Evolutionary conservation across 768 basidiomycete genomes (phyloP).

Genomic region (Kwoniella dendrophila): DNA sequence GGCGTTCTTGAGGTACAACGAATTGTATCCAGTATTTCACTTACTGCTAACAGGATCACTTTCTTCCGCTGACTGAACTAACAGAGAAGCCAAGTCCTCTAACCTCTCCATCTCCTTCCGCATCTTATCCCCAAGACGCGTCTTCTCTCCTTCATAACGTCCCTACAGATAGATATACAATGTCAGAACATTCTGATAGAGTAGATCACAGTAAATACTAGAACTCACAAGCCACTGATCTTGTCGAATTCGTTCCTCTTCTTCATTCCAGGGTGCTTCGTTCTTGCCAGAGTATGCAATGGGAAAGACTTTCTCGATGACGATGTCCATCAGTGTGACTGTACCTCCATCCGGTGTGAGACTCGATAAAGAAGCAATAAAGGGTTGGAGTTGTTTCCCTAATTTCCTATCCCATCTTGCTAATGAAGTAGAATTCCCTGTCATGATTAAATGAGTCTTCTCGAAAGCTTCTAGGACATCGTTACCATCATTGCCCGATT

Average conservation of each 20-base stretch:
- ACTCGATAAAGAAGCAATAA: slow-evolving; percentile 74
- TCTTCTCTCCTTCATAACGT: slow-evolving; percentile 64
- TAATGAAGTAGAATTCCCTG: slow-evolving; percentile 82
- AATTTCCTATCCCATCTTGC: slow-evolving; percentile 86
- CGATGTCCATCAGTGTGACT: slow-evolving; percentile 72
- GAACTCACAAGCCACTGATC: slow-evolving; percentile 71
- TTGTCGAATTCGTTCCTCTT: slow-evolving; percentile 66
- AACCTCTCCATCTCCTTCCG: slow-evolving; percentile 64
- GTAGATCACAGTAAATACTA: neutral
- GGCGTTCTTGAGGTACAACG: neutral
- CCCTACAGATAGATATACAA: neutral
- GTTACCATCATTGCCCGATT: slow-evolving; percentile 71
- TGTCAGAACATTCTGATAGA: neutral
- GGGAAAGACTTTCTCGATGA: slow-evolving; percentile 72
- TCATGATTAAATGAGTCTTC: slow-evolving; percentile 67
- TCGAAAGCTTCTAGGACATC: slow-evolving; percentile 82
- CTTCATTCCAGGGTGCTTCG: slow-evolving; percentile 69
- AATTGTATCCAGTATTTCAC: slow-evolving; percentile 18
- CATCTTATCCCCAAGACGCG: slow-evolving; percentile 64
- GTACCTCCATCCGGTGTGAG: slow-evolving; percentile 79
- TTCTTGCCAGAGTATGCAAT: slow-evolving; percentile 62
- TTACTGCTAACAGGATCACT: slow-evolving; percentile 51
- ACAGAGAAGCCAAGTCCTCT: slow-evolving; percentile 67
- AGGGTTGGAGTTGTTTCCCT: slow-evolving; percentile 70
- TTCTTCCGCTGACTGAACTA: slow-evolving; percentile 60